A percentile compares a stretch with the other conserved stretches of the same genome.
These are phyloP conservation scores for Metschnikowia proteae DNA, from an alignment of 805 yeast genomes.

Conservation along the genomic window DNA sequence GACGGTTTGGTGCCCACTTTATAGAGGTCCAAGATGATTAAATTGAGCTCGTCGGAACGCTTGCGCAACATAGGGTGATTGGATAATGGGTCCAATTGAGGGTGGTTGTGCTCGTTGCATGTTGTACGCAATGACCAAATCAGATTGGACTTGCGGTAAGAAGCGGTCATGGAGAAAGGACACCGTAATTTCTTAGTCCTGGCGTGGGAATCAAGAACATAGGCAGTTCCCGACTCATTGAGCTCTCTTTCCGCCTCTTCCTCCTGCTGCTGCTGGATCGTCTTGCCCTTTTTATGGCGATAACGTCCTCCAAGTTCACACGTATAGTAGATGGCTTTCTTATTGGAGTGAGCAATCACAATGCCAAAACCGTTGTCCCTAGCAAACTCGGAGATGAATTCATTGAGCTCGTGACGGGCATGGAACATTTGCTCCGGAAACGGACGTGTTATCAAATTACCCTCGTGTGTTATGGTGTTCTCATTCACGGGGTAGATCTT, in stretches of 20 bases:
- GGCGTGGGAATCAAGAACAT: constrained; percentile 37
- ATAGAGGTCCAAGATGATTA: constrained; percentile 49
- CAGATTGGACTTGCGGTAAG: constrained; percentile 45
- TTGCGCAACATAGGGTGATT: constrained; percentile 57
- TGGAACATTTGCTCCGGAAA: constrained; percentile 52
- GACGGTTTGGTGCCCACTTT: constrained; percentile 54
- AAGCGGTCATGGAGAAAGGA: constrained; percentile 59
- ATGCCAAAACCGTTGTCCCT: constrained; percentile 56
- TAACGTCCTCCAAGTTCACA: constrained; percentile 57
- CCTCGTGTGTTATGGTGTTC: constrained; percentile 46
- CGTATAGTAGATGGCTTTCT: constrained; percentile 56
- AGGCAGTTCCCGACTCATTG: constrained; percentile 31
- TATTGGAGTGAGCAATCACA: constrained; percentile 56
- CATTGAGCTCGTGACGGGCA: constrained; percentile 47
- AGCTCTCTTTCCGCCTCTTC: constrained; percentile 21
- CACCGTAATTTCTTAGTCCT: constrained; percentile 52
- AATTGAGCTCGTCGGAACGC: constrained; percentile 49
- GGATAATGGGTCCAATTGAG: constrained; percentile 51
- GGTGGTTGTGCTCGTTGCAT: constrained; percentile 57
- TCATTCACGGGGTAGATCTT: constrained; percentile 43
- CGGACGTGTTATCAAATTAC: constrained; percentile 51
- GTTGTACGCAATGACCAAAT: constrained; percentile 52
- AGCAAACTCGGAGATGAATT: constrained; percentile 53
- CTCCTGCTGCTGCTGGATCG: constrained; percentile 21
- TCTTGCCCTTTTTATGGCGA: constrained; percentile 44